Percentiles rank a stretch among this genome's conserved stretches.
phyloP scores from a whole-genome alignment of 768 basidiomycete genomes.

The Macrocybe gigantea region DNA sequence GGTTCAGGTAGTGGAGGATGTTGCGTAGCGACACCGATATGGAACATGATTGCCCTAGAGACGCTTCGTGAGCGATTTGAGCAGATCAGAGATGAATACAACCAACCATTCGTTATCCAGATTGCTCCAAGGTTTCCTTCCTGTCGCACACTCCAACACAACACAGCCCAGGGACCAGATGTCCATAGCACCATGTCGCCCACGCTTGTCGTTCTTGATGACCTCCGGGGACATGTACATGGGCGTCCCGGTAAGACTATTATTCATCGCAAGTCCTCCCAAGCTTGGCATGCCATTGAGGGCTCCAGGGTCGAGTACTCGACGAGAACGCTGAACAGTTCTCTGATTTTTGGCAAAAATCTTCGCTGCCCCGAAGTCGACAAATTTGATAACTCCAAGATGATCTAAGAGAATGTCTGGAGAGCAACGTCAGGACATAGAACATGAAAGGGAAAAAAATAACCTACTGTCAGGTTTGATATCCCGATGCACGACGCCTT shows the following conservation, averaged over 20 bases:
- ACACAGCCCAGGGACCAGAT: slow-evolving; percentile 98
- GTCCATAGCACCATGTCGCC: slow-evolving; percentile 93
- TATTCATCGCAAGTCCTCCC: slow-evolving; percentile 55
- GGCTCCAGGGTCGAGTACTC: slow-evolving; percentile 38
- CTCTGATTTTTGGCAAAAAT: slow-evolving; percentile 88
- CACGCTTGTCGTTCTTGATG: slow-evolving; percentile 88
- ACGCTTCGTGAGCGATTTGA: background rate
- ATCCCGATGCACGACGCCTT: slow-evolving; percentile 91
- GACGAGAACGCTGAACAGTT: slow-evolving; percentile 71
- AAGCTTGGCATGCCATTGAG: slow-evolving; percentile 24
- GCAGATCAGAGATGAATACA: background rate
- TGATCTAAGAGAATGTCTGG: slow-evolving; percentile 93
- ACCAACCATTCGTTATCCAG: slow-evolving; percentile 97
- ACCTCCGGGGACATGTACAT: slow-evolving; percentile 99
- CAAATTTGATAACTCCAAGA: slow-evolving; percentile 89
- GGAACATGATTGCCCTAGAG: slow-evolving; percentile 98
- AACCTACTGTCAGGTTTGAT: slow-evolving; percentile 96
- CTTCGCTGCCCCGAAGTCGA: slow-evolving; percentile 97
- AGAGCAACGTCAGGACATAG: slow-evolving; percentile 6
- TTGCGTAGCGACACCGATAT: slow-evolving; percentile 94
- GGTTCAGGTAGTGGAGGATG: slow-evolving; percentile 94
- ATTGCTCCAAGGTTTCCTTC: slow-evolving; percentile 97
- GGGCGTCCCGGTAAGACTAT: slow-evolving; percentile 92
- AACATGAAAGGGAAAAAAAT: background rate
- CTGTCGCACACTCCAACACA: slow-evolving; percentile 94